Evolutionary conservation across 2,329 filamentous ascomycete genomes (phyloP).

Genomic region (Fusarium brachygibbosum): DNA sequence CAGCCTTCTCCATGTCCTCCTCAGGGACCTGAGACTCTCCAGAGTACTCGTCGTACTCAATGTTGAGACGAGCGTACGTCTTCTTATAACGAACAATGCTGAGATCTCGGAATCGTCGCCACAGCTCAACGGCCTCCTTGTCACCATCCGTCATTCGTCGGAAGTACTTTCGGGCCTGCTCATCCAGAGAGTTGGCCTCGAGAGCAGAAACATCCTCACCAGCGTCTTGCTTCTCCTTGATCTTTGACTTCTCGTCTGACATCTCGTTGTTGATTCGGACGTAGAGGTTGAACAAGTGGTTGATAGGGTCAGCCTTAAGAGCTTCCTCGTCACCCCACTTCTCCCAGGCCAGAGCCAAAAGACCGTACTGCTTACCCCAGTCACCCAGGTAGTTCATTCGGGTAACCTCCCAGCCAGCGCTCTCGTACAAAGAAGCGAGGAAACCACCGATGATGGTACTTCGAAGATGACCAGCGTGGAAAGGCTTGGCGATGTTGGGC

Average conservation of each 20-base stretch:
- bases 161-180: conserved; percentile 81
- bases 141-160: conserved; percentile 79
- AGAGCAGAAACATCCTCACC: conserved; percentile 64
- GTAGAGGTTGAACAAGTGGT: conserved; percentile 86
- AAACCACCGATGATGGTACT: conserved; percentile 86
- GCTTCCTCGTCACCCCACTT: conserved; percentile 81
- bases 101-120: conserved; percentile 75
- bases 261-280: conserved; percentile 81
- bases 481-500: conserved; percentile 88
- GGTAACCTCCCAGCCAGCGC: conserved; percentile 78
- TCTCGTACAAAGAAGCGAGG: conserved; percentile 77
- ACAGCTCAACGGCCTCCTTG: conserved; percentile 69
- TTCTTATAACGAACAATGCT: conserved; percentile 76
- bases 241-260: conserved; percentile 74
- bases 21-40: conserved; percentile 81
- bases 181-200: conserved; percentile 73
- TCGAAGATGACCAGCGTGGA: conserved; percentile 82
- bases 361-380: conserved; percentile 51
- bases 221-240: conserved; percentile 68
- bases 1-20: conserved; percentile 74
- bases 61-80: conserved; percentile 78
- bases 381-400: conserved; percentile 71
- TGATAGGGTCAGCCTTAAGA: conserved; percentile 79
- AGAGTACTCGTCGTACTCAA: conserved; percentile 77
- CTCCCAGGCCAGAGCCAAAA: conserved; percentile 76